Conservation (phyloP, 805 yeast species). For the Lipomyces mesembrius region DNA sequence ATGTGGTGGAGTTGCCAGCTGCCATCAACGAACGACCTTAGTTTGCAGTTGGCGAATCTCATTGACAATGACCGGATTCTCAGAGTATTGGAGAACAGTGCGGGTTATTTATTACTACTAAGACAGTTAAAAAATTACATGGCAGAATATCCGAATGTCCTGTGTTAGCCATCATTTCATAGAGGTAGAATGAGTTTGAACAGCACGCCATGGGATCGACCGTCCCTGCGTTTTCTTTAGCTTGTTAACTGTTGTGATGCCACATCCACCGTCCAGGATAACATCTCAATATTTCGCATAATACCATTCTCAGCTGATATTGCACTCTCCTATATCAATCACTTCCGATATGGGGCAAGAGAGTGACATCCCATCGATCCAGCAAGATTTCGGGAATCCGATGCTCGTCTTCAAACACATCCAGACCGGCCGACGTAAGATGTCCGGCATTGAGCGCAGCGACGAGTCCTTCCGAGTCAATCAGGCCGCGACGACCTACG, state of each 20-base stretch:
- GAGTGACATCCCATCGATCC: conserved; percentile 52
- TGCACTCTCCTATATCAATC: conserved; percentile 45
- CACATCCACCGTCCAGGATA: conserved; percentile 15
- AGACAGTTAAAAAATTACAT: background rate
- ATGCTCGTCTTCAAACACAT: conserved; percentile 65
- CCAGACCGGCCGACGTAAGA: conserved; percentile 55
- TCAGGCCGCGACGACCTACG: conserved; percentile 65
- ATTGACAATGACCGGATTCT: background rate
- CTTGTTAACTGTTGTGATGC: conserved; percentile 13
- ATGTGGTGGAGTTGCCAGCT: conserved; percentile 10
- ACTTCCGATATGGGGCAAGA: conserved; percentile 62
- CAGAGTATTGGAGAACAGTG: background rate
- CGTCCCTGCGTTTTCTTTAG: background rate
- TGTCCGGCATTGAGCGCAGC: conserved; percentile 56
- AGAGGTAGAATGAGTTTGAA: too few relatives aligned
- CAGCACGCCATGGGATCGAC: background rate
- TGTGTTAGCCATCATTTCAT: too few relatives aligned
- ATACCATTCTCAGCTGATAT: conserved; percentile 13
- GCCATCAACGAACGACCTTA: background rate
- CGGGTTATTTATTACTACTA: background rate
- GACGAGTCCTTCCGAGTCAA: conserved; percentile 58
- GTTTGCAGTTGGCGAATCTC: background rate
- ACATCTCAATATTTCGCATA: conserved; percentile 19
- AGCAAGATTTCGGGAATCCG: conserved; percentile 54
- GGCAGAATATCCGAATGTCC: background rate